Conservation (phyloP, 2,329 filamentous ascomycete genomes). For the Clonostachys chloroleuca region DNA sequence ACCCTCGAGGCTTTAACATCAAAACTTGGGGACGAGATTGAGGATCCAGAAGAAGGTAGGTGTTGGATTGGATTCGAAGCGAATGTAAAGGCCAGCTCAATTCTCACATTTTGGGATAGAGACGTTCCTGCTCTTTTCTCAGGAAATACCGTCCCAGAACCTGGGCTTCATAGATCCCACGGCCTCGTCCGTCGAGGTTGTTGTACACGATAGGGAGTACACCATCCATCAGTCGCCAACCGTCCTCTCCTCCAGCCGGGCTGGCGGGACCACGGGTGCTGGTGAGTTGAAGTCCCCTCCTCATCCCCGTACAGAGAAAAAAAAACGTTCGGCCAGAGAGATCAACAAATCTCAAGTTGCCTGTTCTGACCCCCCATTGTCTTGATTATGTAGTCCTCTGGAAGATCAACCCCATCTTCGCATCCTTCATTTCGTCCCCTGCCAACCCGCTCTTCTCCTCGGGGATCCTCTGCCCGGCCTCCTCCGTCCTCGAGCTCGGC, state of each 20-base stretch:
- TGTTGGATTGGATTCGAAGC: neutral
- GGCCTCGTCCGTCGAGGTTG: conserved; percentile 60
- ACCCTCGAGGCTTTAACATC: conserved; percentile 14
- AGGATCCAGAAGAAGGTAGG: conserved; percentile 44
- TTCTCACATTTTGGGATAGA: conserved; percentile 45
- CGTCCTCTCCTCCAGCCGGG: conserved; percentile 71
- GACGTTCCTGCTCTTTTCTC: conserved; percentile 82
- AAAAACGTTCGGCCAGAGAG: too few relatives aligned
- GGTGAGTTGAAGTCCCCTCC: conserved; percentile 23
- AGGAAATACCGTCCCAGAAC: conserved; percentile 66
- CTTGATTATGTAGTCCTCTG: conserved; percentile 69
- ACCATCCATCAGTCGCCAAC: conserved; percentile 79
- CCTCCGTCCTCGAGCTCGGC: conserved; percentile 72
- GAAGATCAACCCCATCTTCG: conserved; percentile 83
- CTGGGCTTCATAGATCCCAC: conserved; percentile 82
- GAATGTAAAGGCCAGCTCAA: neutral
- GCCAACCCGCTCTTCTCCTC: conserved; percentile 57
- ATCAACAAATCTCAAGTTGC: too few relatives aligned
- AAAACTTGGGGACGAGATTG: conserved; percentile 35
- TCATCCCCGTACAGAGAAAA: neutral
- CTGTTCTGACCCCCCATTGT: neutral
- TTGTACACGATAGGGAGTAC: conserved; percentile 65
- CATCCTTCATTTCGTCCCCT: conserved; percentile 68
- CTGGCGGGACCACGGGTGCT: conserved; percentile 52
- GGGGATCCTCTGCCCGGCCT: conserved; percentile 44